phyloP scores from a whole-genome alignment of 1,284 basidiomycete species.

The Leccinum fuscescens region DNA sequence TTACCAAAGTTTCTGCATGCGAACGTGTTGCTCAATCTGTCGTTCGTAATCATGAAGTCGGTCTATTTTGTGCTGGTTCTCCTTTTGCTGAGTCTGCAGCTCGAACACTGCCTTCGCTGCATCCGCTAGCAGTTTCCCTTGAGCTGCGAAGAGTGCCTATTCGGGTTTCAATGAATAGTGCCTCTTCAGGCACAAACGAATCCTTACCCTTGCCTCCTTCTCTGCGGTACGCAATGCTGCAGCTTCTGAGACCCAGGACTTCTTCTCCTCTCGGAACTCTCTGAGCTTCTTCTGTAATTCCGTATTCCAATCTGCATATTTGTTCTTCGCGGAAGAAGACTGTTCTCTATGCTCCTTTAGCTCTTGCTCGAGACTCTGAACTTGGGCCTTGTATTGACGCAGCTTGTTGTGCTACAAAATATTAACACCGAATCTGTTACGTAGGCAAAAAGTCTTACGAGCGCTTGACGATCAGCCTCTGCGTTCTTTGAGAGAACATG shows the following conservation, averaged over 20 bases:
- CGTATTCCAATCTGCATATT: slow-evolving; percentile 70
- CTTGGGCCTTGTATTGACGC: slow-evolving; percentile 66
- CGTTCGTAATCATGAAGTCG: slow-evolving; percentile 69
- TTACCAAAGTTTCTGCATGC: slow-evolving; percentile 70
- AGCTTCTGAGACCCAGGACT: slow-evolving; percentile 60
- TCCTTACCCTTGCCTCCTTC: slow-evolving; percentile 57
- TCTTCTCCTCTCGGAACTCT: slow-evolving; percentile 67
- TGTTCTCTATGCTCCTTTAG: slow-evolving; percentile 64
- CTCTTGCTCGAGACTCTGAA: slow-evolving; percentile 59
- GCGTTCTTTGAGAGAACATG: slow-evolving; percentile 68
- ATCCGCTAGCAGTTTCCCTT: slow-evolving; percentile 61
- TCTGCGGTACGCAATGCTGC: slow-evolving; percentile 61
- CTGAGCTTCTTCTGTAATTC: slow-evolving; percentile 66
- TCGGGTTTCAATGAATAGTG: slow-evolving; percentile 6
- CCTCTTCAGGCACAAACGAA: background rate
- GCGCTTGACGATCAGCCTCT: slow-evolving; percentile 76
- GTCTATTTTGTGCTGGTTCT: slow-evolving; percentile 71
- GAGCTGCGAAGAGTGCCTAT: slow-evolving; percentile 66
- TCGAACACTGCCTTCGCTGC: slow-evolving; percentile 59
- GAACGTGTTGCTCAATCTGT: slow-evolving; percentile 69
- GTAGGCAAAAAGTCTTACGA: slow-evolving; percentile 50
- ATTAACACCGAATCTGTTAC: slow-evolving; percentile 12
- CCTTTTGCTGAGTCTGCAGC: slow-evolving; percentile 65
- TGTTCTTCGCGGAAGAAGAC: slow-evolving; percentile 59
- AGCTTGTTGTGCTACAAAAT: slow-evolving; percentile 66